Conservation (phyloP, 192 early-diverging fungal genomes). For the Coemansia sp. region DNA sequence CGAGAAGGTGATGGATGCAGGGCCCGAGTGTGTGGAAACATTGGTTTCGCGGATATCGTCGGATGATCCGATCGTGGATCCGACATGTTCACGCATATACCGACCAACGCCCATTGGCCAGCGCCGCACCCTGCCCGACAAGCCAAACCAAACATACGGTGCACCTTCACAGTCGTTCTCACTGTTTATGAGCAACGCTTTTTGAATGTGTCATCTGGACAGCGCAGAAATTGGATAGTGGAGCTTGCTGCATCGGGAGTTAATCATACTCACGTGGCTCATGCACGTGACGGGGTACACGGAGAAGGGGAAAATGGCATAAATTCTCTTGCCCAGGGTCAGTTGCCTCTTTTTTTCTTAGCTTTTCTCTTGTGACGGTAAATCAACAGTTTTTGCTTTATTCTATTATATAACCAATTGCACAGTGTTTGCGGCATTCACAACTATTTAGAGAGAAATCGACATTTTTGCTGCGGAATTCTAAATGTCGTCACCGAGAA, state of each 20-base stretch:
- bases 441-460: neutral
- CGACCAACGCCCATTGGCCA: constrained; percentile 26
- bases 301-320: neutral
- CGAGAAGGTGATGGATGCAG: too few relatives aligned
- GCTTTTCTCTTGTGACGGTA: constrained; percentile 6
- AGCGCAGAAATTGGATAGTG: neutral
- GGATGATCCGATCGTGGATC: constrained; percentile 23
- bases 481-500: constrained; percentile 82
- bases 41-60: too few relatives aligned
- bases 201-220: neutral
- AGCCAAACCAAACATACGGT: neutral
- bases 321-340: neutral
- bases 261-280: neutral
- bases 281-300: neutral
- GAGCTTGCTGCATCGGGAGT: neutral
- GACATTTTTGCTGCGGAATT: constrained; percentile 1
- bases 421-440: neutral
- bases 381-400: constrained; percentile 1
- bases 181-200: neutral
- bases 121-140: neutral
- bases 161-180: neutral
- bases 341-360: neutral
- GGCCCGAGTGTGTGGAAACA: too few relatives aligned
- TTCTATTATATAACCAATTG: neutral
- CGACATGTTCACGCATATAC: constrained; percentile 16